Evolutionary conservation across 495 filamentous ascomycete species (phyloP).

Genomic region (Lineolata rhizophorae): DNA sequence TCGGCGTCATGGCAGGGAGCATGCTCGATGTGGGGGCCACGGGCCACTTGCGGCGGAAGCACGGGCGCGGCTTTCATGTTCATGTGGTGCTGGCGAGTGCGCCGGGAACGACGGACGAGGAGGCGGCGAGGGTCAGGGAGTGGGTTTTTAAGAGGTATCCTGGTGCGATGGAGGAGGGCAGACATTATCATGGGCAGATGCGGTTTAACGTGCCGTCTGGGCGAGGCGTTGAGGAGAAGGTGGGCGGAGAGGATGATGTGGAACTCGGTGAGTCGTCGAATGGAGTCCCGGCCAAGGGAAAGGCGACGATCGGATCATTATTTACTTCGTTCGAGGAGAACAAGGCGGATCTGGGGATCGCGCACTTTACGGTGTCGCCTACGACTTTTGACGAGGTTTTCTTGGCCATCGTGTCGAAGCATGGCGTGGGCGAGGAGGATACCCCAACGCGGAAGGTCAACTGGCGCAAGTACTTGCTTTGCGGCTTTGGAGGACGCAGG

Average conservation of each 20-base stretch:
- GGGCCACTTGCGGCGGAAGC: constrained; percentile 31
- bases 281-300: constrained; percentile 8
- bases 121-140: constrained; percentile 35
- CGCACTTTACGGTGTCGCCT: constrained; percentile 60
- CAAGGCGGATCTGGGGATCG: constrained; percentile 41
- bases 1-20: constrained; percentile 44
- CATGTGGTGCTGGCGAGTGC: constrained; percentile 55
- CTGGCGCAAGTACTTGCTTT: too few species aligned
- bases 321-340: constrained; percentile 50
- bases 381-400: constrained; percentile 81
- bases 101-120: constrained; percentile 40
- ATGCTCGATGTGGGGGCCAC: constrained; percentile 52
- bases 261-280: constrained; percentile 8
- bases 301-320: constrained; percentile 30
- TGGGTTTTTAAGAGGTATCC: constrained; percentile 32
- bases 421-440: constrained; percentile 61
- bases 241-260: constrained; percentile 2
- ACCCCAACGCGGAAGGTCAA: constrained; percentile 1
- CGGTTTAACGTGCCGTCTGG: constrained; percentile 45
- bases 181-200: constrained; percentile 64
- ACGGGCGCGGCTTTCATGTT: constrained; percentile 40
- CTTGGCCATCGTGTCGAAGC: constrained; percentile 52
- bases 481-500: too few species aligned
- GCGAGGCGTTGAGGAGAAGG: not conserved
- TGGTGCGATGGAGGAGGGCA: constrained; percentile 40